Base-by-base conservation (phyloP, 352 stramenopile species). In the Thraustotheca clavata region DNA sequence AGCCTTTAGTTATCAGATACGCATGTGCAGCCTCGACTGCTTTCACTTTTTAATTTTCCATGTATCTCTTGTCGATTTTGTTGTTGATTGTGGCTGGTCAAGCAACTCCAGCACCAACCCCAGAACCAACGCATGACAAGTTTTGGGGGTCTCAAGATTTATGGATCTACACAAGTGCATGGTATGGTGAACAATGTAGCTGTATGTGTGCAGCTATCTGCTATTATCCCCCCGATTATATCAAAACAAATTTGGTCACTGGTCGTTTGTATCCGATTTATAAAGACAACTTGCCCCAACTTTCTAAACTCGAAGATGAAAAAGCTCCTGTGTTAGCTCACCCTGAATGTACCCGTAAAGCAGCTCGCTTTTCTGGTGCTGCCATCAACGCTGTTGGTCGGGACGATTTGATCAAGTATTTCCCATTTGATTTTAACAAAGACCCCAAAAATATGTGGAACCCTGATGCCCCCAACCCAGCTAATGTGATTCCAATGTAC, bases 371-470 rank as follows among this genome's bases (percentile, higher is more conserved):
- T 29, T 49, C 34, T 4, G 24, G 24, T 14, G 33, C n/a, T 11
- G 54, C 54, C 33, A 62, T 62, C 12, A 16, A 48, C 54, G 29
- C 33, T 26, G 34, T 62, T 3, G 33, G 2, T 16, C 34, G 54
- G 4, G 16, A 22, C 1, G 27, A 9, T 4, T 29, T 62, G 9
- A 32, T 62, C 1, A 12, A 47, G 54, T 62, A 49, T 38, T 62
- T 62, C 34, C 54, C 54, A 16, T 62, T 49, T 48, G 33, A 62
- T 5, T 62, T 62, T 32, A 62, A 6, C 54, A 62, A 62, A 40
- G 38, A 41, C 54, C 27, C 32, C 11, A 14, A 22, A 22, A 38
- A 47, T 7, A 47, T 62, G 54, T 62, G 54, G 54, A 38, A 62
- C 24, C 27, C 54, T n/a, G 29, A 16, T 8, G 26, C 26, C 3